Percentiles rank a stretch among this genome's conserved stretches.
Conservation (phyloP, 2,329 filamentous ascomycete species). For the Achaetomium macrosporum region DNA sequence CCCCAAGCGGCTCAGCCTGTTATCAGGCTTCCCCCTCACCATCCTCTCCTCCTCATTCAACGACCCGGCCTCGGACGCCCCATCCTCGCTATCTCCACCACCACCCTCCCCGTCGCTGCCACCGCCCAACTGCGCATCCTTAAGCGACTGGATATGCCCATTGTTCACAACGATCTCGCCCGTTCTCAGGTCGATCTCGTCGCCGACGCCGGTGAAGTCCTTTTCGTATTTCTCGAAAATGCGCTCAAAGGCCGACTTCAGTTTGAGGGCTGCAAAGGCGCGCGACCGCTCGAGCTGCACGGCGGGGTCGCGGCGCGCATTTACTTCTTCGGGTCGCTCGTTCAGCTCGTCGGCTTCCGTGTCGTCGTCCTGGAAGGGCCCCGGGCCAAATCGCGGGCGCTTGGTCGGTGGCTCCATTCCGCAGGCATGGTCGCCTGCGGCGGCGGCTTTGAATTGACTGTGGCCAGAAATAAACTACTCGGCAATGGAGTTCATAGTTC, state of each 20-base stretch:
- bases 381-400: conserved; percentile 49
- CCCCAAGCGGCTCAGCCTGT: background rate
- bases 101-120: conserved; percentile 10
- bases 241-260: conserved; percentile 78
- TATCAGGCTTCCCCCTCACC: conserved; percentile 17
- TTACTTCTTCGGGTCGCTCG: conserved; percentile 42
- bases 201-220: conserved; percentile 76
- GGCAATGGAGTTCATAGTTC: background rate
- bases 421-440: conserved; percentile 10
- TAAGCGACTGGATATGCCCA: conserved; percentile 64
- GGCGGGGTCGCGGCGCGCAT: conserved; percentile 44
- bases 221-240: conserved; percentile 86
- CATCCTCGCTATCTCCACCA: conserved; percentile 3
- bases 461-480: background rate
- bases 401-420: conserved; percentile 57
- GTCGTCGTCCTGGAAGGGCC: conserved; percentile 38
- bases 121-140: conserved; percentile 23
- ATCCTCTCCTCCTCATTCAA: conserved; percentile 29
- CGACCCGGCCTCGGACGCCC: conserved; percentile 20
- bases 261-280: conserved; percentile 59
- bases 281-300: conserved; percentile 57
- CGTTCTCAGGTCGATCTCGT: conserved; percentile 81
- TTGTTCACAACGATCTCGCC: conserved; percentile 85
- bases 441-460: background rate
- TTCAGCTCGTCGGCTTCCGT: conserved; percentile 41